Evolutionary conservation across 2,329 filamentous ascomycete genomes (phyloP), one percentile per base, ranked within the genome.

Genomic region (Neonectria hederae): DNA sequence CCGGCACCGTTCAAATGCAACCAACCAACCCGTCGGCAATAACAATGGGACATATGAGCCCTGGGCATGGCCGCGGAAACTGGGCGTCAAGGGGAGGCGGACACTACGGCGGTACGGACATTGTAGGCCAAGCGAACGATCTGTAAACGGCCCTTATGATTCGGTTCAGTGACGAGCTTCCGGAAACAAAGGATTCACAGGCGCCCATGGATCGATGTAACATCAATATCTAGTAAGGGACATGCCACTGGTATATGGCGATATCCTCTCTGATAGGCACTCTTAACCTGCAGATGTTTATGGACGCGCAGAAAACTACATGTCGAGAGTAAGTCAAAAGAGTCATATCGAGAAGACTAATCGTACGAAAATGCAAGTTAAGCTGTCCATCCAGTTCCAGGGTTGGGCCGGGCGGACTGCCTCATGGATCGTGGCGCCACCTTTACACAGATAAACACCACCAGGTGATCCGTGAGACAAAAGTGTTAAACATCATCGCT

Each of bases 11-110:
- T 21, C 19, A 4, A 56, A 46, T 38, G 26, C 54, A 35, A 4
- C 43, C 43, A 48, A 24, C 43, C 17, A 7, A 26, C 30, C 32
- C 32, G 32, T 42, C 54, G 54, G 54, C 42, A 56, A 56, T 40
- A 30, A 26, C 28, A 28, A 56, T 19, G 28, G 21, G 43, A 21
- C 19, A 48, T 21, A 49, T n/a, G 5, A 24, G 19, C 54, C 42
- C 38, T 32, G 28, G 2, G 42, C 54, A 22, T 49, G 17, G 24
- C 10, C 6, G 38, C 19, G 10, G 38, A 28, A 35, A 32, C 14
- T 24, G 21, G 38, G 52, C 19, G 52, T 30, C 52, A 54, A 56
- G 40, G 42, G 53, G 42, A 17, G n/a, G 19, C 26, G 21, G 26
- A 38, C 26, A n/a, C 54, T 42, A 56, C 42, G 28, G n/a, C n/a